Conservation (phyloP, 208 protist genomes). For the Wallacemonas sp. region DNA sequence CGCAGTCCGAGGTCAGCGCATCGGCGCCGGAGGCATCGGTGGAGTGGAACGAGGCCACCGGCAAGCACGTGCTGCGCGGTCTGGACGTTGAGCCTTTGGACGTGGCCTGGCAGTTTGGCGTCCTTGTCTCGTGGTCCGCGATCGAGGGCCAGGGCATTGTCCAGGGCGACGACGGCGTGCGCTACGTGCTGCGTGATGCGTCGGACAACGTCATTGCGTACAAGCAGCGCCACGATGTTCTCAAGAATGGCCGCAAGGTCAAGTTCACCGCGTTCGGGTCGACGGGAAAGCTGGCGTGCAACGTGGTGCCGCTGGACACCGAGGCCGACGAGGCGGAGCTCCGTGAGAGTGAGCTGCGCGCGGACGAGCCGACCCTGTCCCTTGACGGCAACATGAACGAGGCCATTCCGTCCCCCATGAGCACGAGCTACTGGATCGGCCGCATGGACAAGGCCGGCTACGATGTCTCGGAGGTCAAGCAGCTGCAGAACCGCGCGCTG, state of each 20-base stretch:
- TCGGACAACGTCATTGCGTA: constrained; percentile 76
- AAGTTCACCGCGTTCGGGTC: constrained; percentile 75
- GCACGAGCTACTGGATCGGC: constrained; percentile 86
- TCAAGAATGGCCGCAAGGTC: constrained; percentile 69
- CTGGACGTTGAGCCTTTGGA: constrained; percentile 39
- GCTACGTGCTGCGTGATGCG: constrained; percentile 84
- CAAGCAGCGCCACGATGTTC: constrained; percentile 31
- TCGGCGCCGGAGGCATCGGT: not conserved
- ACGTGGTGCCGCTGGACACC: constrained; percentile 61
- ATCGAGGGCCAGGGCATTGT: constrained; percentile 86
- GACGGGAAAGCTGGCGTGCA: constrained; percentile 64
- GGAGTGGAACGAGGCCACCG: constrained; percentile 19
- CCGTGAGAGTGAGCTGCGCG: constrained; percentile 49
- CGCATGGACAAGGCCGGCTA: constrained; percentile 85
- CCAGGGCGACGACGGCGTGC: constrained; percentile 56
- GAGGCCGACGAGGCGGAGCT: constrained; percentile 64
- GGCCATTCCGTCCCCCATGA: constrained; percentile 85
- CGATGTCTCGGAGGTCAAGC: constrained; percentile 79
- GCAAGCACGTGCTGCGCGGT: constrained; percentile 10
- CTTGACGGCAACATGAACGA: constrained; percentile 77
- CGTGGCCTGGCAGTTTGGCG: constrained; percentile 60
- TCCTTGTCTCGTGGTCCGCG: constrained; percentile 71
- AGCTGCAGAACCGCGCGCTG: constrained; percentile 70
- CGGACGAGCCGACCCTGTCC: constrained; percentile 43
- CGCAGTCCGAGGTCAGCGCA: too few relatives aligned